Evolutionary conservation across 2,329 filamentous ascomycete genomes (phyloP).

Genomic region (Fusarium protoensiforme): DNA sequence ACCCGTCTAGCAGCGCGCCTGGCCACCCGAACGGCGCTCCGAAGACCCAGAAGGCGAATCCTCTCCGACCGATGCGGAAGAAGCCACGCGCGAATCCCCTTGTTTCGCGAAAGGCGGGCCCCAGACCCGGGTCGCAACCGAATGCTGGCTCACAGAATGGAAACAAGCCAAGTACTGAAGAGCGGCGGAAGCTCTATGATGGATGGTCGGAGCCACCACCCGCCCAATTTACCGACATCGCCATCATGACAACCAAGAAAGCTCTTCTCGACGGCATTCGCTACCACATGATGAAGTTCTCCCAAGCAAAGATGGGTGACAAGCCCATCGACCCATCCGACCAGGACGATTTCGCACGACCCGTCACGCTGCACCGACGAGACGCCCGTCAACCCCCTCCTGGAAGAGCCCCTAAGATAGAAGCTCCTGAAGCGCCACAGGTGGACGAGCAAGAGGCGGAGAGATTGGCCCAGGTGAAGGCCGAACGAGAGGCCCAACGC

Average conservation of each 20-base stretch:
- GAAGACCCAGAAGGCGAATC: conserved; percentile 47
- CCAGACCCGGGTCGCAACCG: conserved; percentile 39
- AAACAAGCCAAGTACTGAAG: conserved; percentile 52
- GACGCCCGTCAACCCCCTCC: conserved; percentile 80
- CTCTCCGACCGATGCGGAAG: conserved; percentile 54
- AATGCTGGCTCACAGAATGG: conserved; percentile 42
- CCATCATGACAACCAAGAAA: conserved; percentile 85
- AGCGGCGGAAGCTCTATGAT: conserved; percentile 58
- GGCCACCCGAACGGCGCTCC: conserved; percentile 49
- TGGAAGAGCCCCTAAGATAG: conserved; percentile 71
- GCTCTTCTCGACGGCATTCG: conserved; percentile 82
- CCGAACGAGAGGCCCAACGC: conserved; percentile 85
- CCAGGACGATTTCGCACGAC: conserved; percentile 85
- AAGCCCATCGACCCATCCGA: conserved; percentile 75
- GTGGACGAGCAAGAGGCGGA: conserved; percentile 70
- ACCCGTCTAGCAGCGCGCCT: conserved; percentile 41
- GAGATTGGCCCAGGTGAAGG: conserved; percentile 75
- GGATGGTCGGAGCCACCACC: conserved; percentile 69
- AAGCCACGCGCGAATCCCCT: conserved; percentile 68
- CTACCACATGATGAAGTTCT: conserved; percentile 87
- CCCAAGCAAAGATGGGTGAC: conserved; percentile 64
- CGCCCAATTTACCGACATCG: conserved; percentile 64
- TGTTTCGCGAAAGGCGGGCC: conserved; percentile 62
- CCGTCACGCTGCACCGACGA: conserved; percentile 88
- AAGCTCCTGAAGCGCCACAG: conserved; percentile 56